Conservation (phyloP, 1,284 basidiomycete genomes). For the Austroboletus rostrupii region DNA sequence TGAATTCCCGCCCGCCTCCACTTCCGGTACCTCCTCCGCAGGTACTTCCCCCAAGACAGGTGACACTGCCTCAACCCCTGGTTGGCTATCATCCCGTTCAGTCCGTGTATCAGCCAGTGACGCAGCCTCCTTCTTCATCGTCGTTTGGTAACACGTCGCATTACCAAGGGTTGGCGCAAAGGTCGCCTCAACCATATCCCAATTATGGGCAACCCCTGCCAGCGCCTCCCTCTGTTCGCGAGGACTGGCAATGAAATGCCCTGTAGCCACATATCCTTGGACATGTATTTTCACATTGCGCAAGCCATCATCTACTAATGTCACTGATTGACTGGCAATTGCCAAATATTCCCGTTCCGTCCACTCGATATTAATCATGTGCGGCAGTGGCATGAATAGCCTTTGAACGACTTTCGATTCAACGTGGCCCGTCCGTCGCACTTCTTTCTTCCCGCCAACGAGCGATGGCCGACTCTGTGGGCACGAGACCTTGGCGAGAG, state of each 20-base stretch:
- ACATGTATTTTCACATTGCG: constrained; percentile 15
- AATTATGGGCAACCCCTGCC: constrained; percentile 28
- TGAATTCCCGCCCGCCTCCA: constrained; percentile 19
- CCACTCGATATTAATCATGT: constrained; percentile 5
- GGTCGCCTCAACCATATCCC: constrained; percentile 32
- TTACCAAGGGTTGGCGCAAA: constrained; percentile 41
- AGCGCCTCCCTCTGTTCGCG: constrained; percentile 19
- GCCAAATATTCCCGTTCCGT: constrained; percentile 5
- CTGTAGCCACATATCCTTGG: constrained; percentile 10
- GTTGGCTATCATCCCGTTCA: constrained; percentile 31
- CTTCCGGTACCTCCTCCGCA: constrained; percentile 30
- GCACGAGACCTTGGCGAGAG: constrained; percentile 67
- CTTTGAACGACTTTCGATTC: constrained; percentile 5
- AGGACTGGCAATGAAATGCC: constrained; percentile 24
- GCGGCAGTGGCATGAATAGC: constrained; percentile 9
- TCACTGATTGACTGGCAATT: not conserved
- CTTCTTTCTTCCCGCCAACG: constrained; percentile 63
- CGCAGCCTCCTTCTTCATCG: constrained; percentile 29
- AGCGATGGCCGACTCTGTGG: constrained; percentile 79
- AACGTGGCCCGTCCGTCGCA: constrained; percentile 18
- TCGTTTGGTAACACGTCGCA: constrained; percentile 29
- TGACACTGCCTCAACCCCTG: constrained; percentile 41
- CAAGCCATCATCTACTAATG: constrained; percentile 2
- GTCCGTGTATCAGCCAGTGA: constrained; percentile 32
- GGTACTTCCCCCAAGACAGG: constrained; percentile 24